phyloP scores from a whole-genome alignment of 2,329 filamentous ascomycete genomes.

The Zasmidium angulare region DNA sequence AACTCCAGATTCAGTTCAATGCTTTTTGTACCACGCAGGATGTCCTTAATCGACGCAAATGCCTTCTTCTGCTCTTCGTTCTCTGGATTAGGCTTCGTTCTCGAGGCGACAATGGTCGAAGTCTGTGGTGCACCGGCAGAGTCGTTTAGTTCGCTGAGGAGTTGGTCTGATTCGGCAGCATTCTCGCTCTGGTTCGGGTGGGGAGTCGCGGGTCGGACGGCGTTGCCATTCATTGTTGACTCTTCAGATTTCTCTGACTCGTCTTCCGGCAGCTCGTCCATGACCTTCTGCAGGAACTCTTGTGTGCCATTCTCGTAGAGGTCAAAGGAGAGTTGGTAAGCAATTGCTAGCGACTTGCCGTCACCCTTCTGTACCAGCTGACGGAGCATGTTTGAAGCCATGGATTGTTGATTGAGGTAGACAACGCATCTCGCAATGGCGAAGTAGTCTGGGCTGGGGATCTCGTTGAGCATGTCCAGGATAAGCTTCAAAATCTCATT shows the following conservation, averaged over 20 bases:
- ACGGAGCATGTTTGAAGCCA: constrained; percentile 82
- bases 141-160: constrained; percentile 58
- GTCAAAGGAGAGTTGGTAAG: constrained; percentile 97
- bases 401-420: constrained; percentile 86
- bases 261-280: constrained; percentile 69
- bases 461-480: constrained; percentile 90
- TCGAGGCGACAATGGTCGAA: constrained; percentile 51
- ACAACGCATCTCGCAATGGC: constrained; percentile 97
- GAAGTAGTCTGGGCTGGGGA: constrained; percentile 92
- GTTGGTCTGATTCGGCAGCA: constrained; percentile 57
- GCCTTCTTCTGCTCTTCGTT: constrained; percentile 54
- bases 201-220: constrained; percentile 34
- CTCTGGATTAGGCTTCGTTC: constrained; percentile 44
- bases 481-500: constrained; percentile 84
- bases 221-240: constrained; percentile 39
- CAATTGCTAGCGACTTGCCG: constrained; percentile 74
- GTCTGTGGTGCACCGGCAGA: constrained; percentile 52
- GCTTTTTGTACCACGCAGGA: constrained; percentile 84
- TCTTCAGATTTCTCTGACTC: constrained; percentile 46
- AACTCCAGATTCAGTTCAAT: constrained; percentile 96
- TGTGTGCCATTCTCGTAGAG: constrained; percentile 98
- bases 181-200: constrained; percentile 43
- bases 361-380: constrained; percentile 80
- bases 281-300: constrained; percentile 89
- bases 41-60: constrained; percentile 58